Conservation (phyloP, 164 flowering plant genomes). For the Piper longum region DNA sequence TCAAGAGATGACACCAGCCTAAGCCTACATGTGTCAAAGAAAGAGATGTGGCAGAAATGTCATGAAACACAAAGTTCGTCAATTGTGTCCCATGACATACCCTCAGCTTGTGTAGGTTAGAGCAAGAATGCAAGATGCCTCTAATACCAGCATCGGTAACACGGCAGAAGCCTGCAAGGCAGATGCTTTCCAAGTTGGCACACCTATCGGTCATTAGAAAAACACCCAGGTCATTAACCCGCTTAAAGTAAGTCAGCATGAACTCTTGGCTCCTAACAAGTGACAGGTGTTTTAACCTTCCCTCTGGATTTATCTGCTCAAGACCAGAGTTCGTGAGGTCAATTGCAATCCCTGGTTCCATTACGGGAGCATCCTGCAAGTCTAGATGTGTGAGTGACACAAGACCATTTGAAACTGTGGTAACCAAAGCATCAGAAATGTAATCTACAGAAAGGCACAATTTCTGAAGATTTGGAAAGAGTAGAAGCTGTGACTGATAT, state of each 20-base stretch:
- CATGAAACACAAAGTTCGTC: constrained; percentile 82
- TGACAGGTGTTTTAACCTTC: constrained; percentile 73
- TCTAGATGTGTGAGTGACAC: constrained; percentile 61
- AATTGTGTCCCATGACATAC: constrained; percentile 56
- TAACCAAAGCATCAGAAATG: constrained; percentile 68
- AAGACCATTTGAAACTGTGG: constrained; percentile 48
- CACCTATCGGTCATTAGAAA: constrained; percentile 84
- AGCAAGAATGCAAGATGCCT: constrained; percentile 75
- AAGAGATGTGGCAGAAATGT: constrained; percentile 80
- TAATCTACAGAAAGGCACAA: constrained; percentile 70
- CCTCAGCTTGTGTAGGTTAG: constrained; percentile 51
- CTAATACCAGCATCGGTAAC: constrained; percentile 89
- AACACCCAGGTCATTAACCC: constrained; percentile 85
- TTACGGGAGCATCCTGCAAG: constrained; percentile 77
- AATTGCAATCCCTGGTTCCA: constrained; percentile 44
- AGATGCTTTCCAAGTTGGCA: constrained; percentile 65
- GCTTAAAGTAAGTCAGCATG: constrained; percentile 43
- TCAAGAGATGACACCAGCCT: constrained; percentile 74
- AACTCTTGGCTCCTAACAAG: constrained; percentile 73
- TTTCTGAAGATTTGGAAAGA: constrained; percentile 53
- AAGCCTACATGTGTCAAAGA: constrained; percentile 65
- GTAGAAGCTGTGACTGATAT: constrained; percentile 17
- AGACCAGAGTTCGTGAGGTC: constrained; percentile 83
- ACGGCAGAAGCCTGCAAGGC: constrained; percentile 86
- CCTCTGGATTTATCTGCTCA: constrained; percentile 57